Conservation (phyloP, 169 alveolate genomes). For the Cryptosporidium tyzzeri region DNA sequence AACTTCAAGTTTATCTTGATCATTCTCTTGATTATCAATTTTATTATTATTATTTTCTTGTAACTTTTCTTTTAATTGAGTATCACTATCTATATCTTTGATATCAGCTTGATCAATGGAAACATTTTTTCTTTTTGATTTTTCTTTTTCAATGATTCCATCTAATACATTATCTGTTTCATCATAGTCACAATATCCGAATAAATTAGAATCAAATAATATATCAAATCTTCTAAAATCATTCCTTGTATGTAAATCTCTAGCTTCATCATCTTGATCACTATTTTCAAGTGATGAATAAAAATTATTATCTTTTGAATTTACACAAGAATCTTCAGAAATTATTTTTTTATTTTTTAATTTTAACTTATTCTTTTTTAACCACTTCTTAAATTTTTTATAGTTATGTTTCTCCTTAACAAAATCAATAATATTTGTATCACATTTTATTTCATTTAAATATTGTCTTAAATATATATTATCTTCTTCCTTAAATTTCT, state of each 20-base stretch:
- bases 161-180: conserved; percentile 13
- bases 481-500: conserved; percentile 28
- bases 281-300: background rate
- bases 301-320: background rate
- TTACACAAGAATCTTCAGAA: background rate
- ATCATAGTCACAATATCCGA: conserved; percentile 56
- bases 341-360: background rate
- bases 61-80: background rate
- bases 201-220: conserved; percentile 23
- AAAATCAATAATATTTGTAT: background rate
- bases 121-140: background rate
- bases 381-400: conserved; percentile 9
- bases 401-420: conserved; percentile 7
- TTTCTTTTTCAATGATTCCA: background rate
- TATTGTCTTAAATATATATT: conserved; percentile 16
- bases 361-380: conserved; percentile 19
- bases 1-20: background rate
- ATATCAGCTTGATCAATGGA: background rate
- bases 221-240: conserved; percentile 60
- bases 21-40: background rate
- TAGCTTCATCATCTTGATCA: conserved; percentile 35
- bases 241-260: conserved; percentile 48
- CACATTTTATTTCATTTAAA: conserved; percentile 21
- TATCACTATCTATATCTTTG: background rate
- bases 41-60: background rate